Evolutionary conservation across 2,329 filamentous ascomycete species (phyloP), one percentile per base, ranked within the genome.

Genomic region (Hymenoscyphus fructigenus): DNA sequence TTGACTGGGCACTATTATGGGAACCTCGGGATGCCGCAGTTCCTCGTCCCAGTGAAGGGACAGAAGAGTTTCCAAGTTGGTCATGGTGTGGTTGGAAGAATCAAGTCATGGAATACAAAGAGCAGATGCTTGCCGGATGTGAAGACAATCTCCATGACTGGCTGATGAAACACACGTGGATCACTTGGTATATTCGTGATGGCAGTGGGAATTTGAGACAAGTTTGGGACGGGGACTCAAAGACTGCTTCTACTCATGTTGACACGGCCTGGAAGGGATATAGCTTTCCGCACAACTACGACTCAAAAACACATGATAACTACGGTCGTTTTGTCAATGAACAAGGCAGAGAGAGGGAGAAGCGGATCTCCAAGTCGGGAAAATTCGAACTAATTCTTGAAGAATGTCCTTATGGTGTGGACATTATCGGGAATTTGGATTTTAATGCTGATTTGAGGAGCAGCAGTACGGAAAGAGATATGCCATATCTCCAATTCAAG

Each of bases 1-100:
- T 78, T 34, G 76, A 77, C 57, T 61, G 75, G 1, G 76, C 76
- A 10, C 65, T 78, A 1, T 69, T 78, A 3, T 79, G 77, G 76
- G 66, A 75, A 55, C 69, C 68, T 2, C 50, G 34, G 12, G 4
- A 61, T 44, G 17, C 55, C 32, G 57, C 28, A 41, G n/a, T 28
- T 34, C 26, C 10, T 3, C 55, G 55, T 2, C 55, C 55, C 1
- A 57, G 55, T 7, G 55, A 57, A 10, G 47, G 47, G 4, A 32
- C 57, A 44, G 47, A 69, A 44, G 60, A 73, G 32, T 76, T 78
- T 41, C 76, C 77, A 1, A 77, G 70, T 53, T 78, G 77, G 77
- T 74, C 75, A 1, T 79, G 76, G 77, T 70, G 68, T 47, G 76
- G 76, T 0, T 78, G 76, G 76, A 67, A 67, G 76, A 66, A 67